These are phyloP conservation scores for Datisca glomerata DNA, from an alignment of 306 rosid genomes.

Conservation along the genomic window DNA sequence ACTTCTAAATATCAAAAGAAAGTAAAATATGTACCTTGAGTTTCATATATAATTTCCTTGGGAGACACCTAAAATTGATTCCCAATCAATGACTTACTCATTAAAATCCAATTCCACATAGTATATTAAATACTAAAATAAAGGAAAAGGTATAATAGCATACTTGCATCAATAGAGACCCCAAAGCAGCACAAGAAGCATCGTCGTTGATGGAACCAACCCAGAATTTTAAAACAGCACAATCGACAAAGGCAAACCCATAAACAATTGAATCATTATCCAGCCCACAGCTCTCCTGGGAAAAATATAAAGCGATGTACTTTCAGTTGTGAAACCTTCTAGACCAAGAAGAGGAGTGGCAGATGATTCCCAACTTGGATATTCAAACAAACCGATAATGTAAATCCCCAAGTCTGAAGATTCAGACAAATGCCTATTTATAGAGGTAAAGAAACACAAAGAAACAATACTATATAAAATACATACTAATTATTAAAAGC, in stretches of 20 bases:
- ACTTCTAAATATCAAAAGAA: not conserved
- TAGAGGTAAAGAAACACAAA: too few relatives aligned
- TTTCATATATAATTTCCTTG: constrained; percentile 70
- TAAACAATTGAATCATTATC: constrained; percentile 52
- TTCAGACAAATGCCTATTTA: too few relatives aligned
- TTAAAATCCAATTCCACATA: not conserved
- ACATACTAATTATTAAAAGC: too few relatives aligned
- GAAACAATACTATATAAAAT: too few relatives aligned
- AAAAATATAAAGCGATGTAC: too few relatives aligned
- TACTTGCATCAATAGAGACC: constrained; percentile 89
- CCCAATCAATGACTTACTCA: constrained; percentile 14
- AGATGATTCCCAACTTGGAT: too few relatives aligned
- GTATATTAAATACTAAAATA: not conserved
- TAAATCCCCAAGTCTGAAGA: too few relatives aligned
- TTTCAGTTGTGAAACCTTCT: too few relatives aligned
- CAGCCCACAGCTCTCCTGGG: constrained; percentile 37
- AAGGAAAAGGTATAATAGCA: constrained; percentile 18
- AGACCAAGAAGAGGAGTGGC: too few relatives aligned
- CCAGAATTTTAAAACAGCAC: constrained; percentile 88
- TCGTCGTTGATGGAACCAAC: constrained; percentile 76
- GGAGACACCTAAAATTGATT: constrained; percentile 78
- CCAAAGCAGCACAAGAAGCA: constrained; percentile 76
- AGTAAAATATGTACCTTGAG: constrained; percentile 42
- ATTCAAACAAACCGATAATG: too few relatives aligned
- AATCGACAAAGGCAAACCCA: constrained; percentile 93